Evolutionary conservation across 2,329 filamentous ascomycete species (phyloP).

Genomic region (Botrytis galanthina): DNA sequence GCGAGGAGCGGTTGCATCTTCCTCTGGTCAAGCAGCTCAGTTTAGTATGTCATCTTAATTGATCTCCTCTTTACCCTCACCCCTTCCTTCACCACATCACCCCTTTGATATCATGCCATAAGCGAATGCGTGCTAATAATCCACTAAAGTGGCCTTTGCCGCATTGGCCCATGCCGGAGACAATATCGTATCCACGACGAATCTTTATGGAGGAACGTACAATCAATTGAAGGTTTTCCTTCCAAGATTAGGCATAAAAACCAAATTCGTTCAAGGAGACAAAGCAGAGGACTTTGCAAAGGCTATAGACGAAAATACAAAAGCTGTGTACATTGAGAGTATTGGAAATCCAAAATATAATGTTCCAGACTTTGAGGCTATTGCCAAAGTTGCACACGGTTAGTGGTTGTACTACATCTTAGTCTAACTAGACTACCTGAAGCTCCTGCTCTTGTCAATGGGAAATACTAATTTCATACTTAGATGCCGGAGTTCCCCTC

Average conservation of each 20-base stretch:
- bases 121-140: slow-evolving; percentile 2
- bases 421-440: background rate
- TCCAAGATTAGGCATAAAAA: slow-evolving; percentile 76
- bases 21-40: slow-evolving; percentile 86
- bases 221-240: slow-evolving; percentile 94
- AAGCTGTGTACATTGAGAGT: slow-evolving; percentile 86
- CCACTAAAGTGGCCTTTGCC: slow-evolving; percentile 54
- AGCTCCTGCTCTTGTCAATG: background rate
- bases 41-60: slow-evolving; percentile 53
- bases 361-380: slow-evolving; percentile 86
- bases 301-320: slow-evolving; percentile 88
- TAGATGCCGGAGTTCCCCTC: slow-evolving; percentile 52
- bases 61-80: background rate
- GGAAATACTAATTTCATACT: background rate
- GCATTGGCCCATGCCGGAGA: slow-evolving; percentile 81
- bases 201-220: slow-evolving; percentile 92
- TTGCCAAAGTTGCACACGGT: slow-evolving; percentile 74
- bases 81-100: background rate
- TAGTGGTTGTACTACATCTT: background rate
- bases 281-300: slow-evolving; percentile 72
- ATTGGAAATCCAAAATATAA: slow-evolving; percentile 91
- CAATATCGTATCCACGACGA: slow-evolving; percentile 89
- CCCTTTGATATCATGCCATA: background rate
- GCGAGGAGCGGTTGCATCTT: slow-evolving; percentile 76
- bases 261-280: slow-evolving; percentile 84